Evolutionary conservation across 805 yeast genomes (phyloP).

Genomic region (Metschnikowia orientalis): DNA sequence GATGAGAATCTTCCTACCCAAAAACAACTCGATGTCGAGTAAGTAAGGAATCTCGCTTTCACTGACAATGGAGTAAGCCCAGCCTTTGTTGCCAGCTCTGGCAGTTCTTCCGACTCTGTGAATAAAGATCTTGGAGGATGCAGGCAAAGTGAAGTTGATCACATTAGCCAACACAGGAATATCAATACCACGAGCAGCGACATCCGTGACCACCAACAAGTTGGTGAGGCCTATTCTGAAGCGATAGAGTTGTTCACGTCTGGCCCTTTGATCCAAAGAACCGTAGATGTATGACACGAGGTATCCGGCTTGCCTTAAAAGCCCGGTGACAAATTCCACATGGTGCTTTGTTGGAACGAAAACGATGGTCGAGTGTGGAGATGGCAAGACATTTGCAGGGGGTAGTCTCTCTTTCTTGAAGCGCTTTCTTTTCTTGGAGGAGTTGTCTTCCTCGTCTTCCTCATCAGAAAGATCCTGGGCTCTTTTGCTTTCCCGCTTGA

Average conservation of each 20-base stretch:
- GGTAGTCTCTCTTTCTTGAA: constrained; percentile 59
- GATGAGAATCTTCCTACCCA: constrained; percentile 75
- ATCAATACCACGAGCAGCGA: constrained; percentile 98
- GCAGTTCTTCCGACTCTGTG: constrained; percentile 99
- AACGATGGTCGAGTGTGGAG: constrained; percentile 80
- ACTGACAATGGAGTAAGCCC: constrained; percentile 90
- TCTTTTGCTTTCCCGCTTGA: constrained; percentile 50
- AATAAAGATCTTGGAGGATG: constrained; percentile 86
- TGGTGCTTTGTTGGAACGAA: constrained; percentile 98
- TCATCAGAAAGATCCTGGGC: constrained; percentile 41
- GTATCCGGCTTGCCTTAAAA: constrained; percentile 76
- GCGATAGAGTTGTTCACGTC: constrained; percentile 80
- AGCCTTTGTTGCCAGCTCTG: constrained; percentile 96
- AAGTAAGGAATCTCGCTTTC: constrained; percentile 87
- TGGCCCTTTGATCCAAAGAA: constrained; percentile 89
- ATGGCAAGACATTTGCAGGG: constrained; percentile 78
- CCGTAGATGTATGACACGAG: constrained; percentile 90
- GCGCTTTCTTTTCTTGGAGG: constrained; percentile 28
- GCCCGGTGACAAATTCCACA: constrained; percentile 78
- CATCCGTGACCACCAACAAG: constrained; percentile 94
- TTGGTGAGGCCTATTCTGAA: constrained; percentile 82
- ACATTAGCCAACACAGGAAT: constrained; percentile 95
- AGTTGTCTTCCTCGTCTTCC: constrained; percentile 27
- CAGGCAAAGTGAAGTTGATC: constrained; percentile 84
- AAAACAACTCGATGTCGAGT: constrained; percentile 82